Evolutionary conservation across 2,329 filamentous ascomycete genomes (phyloP).

Genomic region (Zymoseptoria ardabiliae): DNA sequence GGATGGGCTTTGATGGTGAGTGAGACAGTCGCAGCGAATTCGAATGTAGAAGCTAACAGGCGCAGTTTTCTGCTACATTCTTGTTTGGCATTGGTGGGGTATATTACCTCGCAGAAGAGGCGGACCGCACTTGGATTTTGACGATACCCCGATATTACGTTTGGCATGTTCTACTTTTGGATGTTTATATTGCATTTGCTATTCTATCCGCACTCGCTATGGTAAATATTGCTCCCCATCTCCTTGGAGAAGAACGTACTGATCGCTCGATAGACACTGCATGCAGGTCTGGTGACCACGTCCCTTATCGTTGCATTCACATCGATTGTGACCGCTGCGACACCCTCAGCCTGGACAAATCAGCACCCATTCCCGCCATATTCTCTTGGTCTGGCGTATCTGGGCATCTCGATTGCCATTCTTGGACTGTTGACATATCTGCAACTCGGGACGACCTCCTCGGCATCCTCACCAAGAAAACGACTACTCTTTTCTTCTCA

Average conservation of each 20-base stretch:
- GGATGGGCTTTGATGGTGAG: constrained; percentile 25
- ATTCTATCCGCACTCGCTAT: constrained; percentile 21
- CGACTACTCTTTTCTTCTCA: constrained; percentile 7
- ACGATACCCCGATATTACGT: constrained; percentile 32
- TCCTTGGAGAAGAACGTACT: background rate
- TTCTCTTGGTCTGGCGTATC: constrained; percentile 16
- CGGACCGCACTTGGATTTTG: constrained; percentile 34
- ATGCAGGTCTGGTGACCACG: constrained; percentile 34
- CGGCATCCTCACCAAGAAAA: constrained; percentile 1
- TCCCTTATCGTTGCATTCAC: constrained; percentile 33
- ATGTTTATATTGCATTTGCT: constrained; percentile 22
- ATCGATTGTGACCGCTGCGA: constrained; percentile 29
- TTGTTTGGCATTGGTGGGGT: constrained; percentile 31
- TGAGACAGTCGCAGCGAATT: background rate
- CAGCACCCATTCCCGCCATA: constrained; percentile 26
- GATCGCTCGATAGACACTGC: constrained; percentile 30
- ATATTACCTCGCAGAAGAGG: constrained; percentile 31
- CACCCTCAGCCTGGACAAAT: constrained; percentile 28
- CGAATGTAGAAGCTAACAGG: background rate
- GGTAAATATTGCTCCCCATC: constrained; percentile 18
- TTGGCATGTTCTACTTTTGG: constrained; percentile 28
- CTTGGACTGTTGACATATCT: constrained; percentile 27
- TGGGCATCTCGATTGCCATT: constrained; percentile 20
- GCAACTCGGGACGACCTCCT: constrained; percentile 15
- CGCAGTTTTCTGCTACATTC: constrained; percentile 29